phyloP scores from a whole-genome alignment of 768 basidiomycete species.

The Fistulinella prunicolor region DNA sequence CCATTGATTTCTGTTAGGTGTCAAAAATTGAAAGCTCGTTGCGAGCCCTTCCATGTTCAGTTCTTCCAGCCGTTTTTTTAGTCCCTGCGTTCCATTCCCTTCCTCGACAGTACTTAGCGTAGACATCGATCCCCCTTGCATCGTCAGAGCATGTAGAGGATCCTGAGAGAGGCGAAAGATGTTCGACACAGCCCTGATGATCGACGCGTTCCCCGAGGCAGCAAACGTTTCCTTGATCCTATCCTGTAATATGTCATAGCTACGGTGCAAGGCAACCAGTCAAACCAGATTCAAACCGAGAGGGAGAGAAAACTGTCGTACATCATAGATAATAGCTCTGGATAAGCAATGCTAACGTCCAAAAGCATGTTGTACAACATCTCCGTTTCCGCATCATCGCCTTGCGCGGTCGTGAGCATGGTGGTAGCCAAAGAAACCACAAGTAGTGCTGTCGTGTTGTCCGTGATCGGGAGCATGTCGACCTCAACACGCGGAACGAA shows the following conservation, averaged over 20 bases:
- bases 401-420: constrained; percentile 71
- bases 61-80: constrained; percentile 61
- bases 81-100: constrained; percentile 35
- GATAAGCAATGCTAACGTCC: constrained; percentile 63
- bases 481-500: constrained; percentile 53
- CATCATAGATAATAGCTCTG: constrained; percentile 71
- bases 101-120: constrained; percentile 67
- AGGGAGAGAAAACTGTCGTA: constrained; percentile 40
- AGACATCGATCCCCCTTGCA: constrained; percentile 54
- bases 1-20: constrained; percentile 50
- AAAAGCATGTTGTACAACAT: constrained; percentile 76
- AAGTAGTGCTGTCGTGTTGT: constrained; percentile 65
- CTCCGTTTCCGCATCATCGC: constrained; percentile 78
- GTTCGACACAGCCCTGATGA: constrained; percentile 69
- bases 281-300: not conserved
- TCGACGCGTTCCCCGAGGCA: constrained; percentile 65
- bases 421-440: constrained; percentile 72
- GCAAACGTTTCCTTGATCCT: constrained; percentile 70
- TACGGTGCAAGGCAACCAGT: constrained; percentile 27
- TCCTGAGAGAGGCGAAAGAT: constrained; percentile 73
- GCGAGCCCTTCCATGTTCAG: constrained; percentile 71
- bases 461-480: constrained; percentile 57
- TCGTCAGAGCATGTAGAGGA: constrained; percentile 37
- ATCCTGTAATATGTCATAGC: constrained; percentile 75
- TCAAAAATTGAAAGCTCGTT: constrained; percentile 69